Evolutionary conservation across 2,329 filamentous ascomycete genomes (phyloP).

Genomic region (Aspergillus calidoustus): DNA sequence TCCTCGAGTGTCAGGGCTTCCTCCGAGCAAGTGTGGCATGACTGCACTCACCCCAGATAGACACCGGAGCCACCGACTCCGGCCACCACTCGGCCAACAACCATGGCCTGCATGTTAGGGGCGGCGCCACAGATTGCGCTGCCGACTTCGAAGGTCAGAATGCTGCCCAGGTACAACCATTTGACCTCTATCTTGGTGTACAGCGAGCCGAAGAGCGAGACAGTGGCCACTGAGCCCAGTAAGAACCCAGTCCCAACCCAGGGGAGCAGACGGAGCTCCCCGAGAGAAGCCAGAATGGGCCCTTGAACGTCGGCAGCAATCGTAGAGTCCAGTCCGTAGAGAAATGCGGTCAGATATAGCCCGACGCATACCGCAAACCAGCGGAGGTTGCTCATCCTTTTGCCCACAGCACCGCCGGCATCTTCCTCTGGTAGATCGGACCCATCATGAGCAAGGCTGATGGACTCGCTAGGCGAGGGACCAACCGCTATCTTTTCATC

Average conservation of each 20-base stretch:
- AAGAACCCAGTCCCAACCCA: conserved; percentile 52
- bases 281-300: conserved; percentile 41
- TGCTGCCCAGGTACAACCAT: not conserved
- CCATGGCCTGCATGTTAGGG: conserved; percentile 1
- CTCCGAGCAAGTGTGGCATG: too few relatives aligned
- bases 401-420: too few relatives aligned
- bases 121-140: not conserved
- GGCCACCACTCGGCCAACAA: not conserved
- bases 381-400: too few relatives aligned
- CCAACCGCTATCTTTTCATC: too few relatives aligned
- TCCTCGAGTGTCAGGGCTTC: too few relatives aligned
- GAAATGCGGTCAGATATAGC: too few relatives aligned
- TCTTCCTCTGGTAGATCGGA: too few relatives aligned
- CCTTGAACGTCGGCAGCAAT: conserved; percentile 21
- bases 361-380: too few relatives aligned
- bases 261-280: conserved; percentile 42
- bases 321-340: too few relatives aligned
- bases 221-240: conserved; percentile 47
- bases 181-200: conserved; percentile 33
- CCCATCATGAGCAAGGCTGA: too few relatives aligned
- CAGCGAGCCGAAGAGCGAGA: conserved; percentile 31
- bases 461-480: too few relatives aligned
- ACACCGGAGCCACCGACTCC: not conserved
- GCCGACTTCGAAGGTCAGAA: not conserved
- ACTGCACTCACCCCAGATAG: not conserved